Evolutionary conservation across 2,329 filamentous ascomycete genomes (phyloP).

Genomic region (Myriosclerotinia scirpicola): DNA sequence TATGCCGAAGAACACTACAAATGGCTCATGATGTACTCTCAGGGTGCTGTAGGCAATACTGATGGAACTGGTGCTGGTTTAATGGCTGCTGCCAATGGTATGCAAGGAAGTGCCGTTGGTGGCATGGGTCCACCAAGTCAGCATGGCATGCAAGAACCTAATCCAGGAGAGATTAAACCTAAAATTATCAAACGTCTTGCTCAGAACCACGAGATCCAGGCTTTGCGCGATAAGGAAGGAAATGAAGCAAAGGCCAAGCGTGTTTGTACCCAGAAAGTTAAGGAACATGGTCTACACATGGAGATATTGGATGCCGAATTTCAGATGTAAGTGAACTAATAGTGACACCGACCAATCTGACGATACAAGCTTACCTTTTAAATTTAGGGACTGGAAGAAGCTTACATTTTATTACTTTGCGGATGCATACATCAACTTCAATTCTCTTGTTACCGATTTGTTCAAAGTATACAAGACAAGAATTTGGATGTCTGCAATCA

Average conservation of each 20-base stretch:
- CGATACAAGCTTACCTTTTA: constrained; percentile 12
- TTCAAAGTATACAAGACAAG: constrained; percentile 99
- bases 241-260: constrained; percentile 97
- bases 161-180: constrained; percentile 77
- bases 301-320: constrained; percentile 98
- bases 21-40: constrained; percentile 98
- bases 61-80: constrained; percentile 62
- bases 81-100: constrained; percentile 61
- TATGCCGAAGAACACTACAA: constrained; percentile 95
- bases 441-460: constrained; percentile 91
- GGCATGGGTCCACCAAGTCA: constrained; percentile 75
- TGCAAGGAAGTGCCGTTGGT: constrained; percentile 70
- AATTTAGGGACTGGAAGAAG: constrained; percentile 90
- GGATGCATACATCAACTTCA: constrained; percentile 98
- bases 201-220: constrained; percentile 84
- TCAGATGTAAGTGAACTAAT: constrained; percentile 72
- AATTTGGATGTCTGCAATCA: constrained; percentile 99
- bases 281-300: constrained; percentile 93
- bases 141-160: constrained; percentile 71
- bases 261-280: constrained; percentile 94
- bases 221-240: constrained; percentile 90
- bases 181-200: constrained; percentile 97
- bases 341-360: neutral
- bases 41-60: constrained; percentile 65
- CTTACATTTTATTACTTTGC: constrained; percentile 99